Evolutionary conservation across 352 stramenopile genomes (phyloP).

Genomic region (Pseudoperonospora humuli): DNA sequence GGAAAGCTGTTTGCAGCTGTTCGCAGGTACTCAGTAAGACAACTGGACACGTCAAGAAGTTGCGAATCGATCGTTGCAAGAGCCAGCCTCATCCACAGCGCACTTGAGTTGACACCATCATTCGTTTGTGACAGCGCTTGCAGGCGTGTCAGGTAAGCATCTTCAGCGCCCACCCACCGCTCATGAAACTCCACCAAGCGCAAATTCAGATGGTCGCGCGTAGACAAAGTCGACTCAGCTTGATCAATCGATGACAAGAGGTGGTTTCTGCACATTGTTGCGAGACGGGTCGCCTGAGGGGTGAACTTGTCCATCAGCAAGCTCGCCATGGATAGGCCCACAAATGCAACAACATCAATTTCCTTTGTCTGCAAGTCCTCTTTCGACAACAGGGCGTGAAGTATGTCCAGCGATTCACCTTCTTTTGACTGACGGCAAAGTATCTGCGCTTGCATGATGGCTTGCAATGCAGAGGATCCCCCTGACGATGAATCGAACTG

Average conservation of each 20-base stretch:
- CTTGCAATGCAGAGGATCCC: conserved; percentile 9
- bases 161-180: conserved; percentile 16
- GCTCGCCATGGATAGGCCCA: conserved; percentile 34
- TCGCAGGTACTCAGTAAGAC: conserved; percentile 21
- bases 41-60: conserved; percentile 20
- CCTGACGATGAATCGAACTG: conserved; percentile 4
- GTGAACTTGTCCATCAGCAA: conserved; percentile 14
- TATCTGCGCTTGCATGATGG: conserved; percentile 25
- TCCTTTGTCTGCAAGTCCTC: conserved; percentile 10
- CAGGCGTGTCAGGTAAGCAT: conserved; percentile 19
- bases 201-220: conserved; percentile 19
- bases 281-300: conserved; percentile 9
- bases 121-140: conserved; percentile 21
- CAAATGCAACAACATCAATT: conserved; percentile 18
- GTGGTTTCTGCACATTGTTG: conserved; percentile 23
- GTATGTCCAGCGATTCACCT: conserved; percentile 17
- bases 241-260: conserved; percentile 21
- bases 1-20: conserved; percentile 1
- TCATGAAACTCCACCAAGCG: conserved; percentile 38
- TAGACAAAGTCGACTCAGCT: conserved; percentile 14
- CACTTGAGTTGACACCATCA: conserved; percentile 12
- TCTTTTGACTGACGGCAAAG: conserved; percentile 18
- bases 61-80: conserved; percentile 36
- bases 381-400: conserved; percentile 17
- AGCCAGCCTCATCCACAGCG: conserved; percentile 19